Conservation (phyloP, 768 basidiomycete genomes). For the Pleurotus giganteus region DNA sequence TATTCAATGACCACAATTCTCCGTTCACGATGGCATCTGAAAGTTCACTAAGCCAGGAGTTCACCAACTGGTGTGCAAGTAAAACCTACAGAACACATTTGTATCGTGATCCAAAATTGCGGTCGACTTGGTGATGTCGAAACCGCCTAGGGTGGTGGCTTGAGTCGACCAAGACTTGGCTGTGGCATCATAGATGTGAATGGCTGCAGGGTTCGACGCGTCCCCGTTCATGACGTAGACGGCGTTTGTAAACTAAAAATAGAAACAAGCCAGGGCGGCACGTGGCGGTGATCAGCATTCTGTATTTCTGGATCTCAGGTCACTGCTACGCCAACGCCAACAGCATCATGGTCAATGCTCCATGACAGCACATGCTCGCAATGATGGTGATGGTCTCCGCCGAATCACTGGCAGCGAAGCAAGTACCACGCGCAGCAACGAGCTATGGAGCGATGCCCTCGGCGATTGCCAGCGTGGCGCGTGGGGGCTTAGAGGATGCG, state of each 20-base stretch:
- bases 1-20: conserved; percentile 67
- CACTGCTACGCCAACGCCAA: not conserved
- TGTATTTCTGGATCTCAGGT: not conserved
- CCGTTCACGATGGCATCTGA: conserved; percentile 68
- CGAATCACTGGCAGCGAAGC: too few species aligned
- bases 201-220: conserved; percentile 56
- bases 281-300: conserved; percentile 1
- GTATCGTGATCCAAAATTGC: conserved; percentile 94
- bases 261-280: conserved; percentile 10
- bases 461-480: not conserved
- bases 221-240: conserved; percentile 85
- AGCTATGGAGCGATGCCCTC: too few species aligned
- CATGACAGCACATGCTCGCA: too few species aligned
- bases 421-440: too few species aligned
- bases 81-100: conserved; percentile 71
- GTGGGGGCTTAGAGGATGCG: not conserved
- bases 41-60: not conserved
- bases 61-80: conserved; percentile 1
- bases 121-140: conserved; percentile 62
- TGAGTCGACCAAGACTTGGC: conserved; percentile 81
- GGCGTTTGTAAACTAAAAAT: conserved; percentile 72
- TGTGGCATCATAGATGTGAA: conserved; percentile 81
- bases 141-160: conserved; percentile 44
- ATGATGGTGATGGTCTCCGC: too few species aligned
- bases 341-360: too few species aligned